Conservation (phyloP, 768 basidiomycete genomes). For the Gyrodon lividus region DNA sequence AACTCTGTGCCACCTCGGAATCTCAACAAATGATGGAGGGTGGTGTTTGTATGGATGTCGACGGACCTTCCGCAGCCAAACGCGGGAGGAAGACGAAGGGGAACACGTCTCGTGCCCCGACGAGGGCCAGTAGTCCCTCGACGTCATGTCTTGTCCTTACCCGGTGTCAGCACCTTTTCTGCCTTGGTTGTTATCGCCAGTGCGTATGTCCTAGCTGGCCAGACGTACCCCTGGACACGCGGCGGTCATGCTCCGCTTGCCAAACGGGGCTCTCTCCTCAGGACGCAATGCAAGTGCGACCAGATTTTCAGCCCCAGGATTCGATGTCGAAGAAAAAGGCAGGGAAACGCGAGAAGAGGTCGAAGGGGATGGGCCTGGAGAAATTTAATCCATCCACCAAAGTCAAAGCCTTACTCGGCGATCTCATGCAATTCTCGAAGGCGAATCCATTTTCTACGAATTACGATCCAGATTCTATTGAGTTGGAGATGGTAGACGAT, state of each 20-base stretch:
- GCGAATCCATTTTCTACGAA: conserved; percentile 85
- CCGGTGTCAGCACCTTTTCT: conserved; percentile 93
- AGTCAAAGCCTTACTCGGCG: conserved; percentile 76
- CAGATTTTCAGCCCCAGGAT: conserved; percentile 49
- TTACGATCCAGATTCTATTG: conserved; percentile 73
- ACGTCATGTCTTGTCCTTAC: conserved; percentile 72
- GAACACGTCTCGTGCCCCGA: conserved; percentile 60
- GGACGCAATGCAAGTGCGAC: conserved; percentile 83
- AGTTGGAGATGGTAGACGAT: conserved; percentile 75
- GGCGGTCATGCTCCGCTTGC: conserved; percentile 75
- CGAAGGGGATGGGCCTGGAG: conserved; percentile 51
- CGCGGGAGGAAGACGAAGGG: conserved; percentile 57
- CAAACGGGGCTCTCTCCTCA: conserved; percentile 59
- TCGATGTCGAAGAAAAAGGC: conserved; percentile 57
- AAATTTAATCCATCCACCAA: conserved; percentile 83
- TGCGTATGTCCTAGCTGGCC: conserved; percentile 84
- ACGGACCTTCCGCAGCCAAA: conserved; percentile 48
- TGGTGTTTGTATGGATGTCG: conserved; percentile 46
- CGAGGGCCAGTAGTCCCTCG: conserved; percentile 72
- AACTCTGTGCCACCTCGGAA: conserved; percentile 60
- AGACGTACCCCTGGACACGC: conserved; percentile 54
- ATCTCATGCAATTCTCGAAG: conserved; percentile 78
- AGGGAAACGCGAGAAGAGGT: conserved; percentile 63
- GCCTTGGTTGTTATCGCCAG: conserved; percentile 78
- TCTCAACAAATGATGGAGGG: conserved; percentile 36